phyloP scores from a whole-genome alignment of 352 stramenopile species.

The Phytopythium chamaehyphon region DNA sequence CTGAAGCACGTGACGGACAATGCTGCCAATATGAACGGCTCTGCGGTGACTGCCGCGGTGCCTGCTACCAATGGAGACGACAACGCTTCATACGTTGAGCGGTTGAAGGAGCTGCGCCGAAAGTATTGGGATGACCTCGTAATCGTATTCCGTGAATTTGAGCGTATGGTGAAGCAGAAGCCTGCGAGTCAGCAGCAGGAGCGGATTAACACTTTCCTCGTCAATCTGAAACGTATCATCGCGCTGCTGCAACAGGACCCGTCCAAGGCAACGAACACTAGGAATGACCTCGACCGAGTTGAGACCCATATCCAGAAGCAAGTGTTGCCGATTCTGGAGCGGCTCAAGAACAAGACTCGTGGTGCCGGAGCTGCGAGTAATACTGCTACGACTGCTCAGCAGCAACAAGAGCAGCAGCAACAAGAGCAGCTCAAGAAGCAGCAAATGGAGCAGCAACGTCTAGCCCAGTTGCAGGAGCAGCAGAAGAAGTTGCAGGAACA shows the following conservation, averaged over 20 bases:
- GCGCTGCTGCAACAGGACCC: conserved; percentile 76
- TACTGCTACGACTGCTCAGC: conserved; percentile 13
- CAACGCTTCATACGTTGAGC: conserved; percentile 61
- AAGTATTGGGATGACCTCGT: conserved; percentile 86
- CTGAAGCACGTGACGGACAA: conserved; percentile 25
- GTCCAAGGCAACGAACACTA: conserved; percentile 72
- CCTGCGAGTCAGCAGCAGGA: conserved; percentile 73
- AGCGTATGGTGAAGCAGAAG: conserved; percentile 84
- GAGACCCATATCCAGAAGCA: conserved; percentile 83
- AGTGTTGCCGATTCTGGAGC: conserved; percentile 70
- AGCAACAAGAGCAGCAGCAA: conserved; percentile 33
- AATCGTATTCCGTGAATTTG: conserved; percentile 82
- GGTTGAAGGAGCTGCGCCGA: conserved; percentile 65
- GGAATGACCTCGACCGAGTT: conserved; percentile 75
- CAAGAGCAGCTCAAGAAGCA: conserved; percentile 72
- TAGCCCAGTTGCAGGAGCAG: conserved; percentile 61
- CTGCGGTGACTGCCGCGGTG: conserved; percentile 9
- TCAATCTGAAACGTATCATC: conserved; percentile 80
- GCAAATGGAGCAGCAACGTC: conserved; percentile 64
- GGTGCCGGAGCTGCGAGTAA: conserved; percentile 12
- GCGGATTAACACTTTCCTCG: conserved; percentile 77
- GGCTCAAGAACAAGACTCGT: conserved; percentile 70
- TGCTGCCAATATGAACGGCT: conserved; percentile 9
- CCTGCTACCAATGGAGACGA: conserved; percentile 6
- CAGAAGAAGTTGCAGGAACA: conserved; percentile 70